A percentile compares a stretch with the other conserved stretches of the same genome.
Conservation (phyloP, 176 grass and related monocot genomes). For the Ananas comosus region DNA sequence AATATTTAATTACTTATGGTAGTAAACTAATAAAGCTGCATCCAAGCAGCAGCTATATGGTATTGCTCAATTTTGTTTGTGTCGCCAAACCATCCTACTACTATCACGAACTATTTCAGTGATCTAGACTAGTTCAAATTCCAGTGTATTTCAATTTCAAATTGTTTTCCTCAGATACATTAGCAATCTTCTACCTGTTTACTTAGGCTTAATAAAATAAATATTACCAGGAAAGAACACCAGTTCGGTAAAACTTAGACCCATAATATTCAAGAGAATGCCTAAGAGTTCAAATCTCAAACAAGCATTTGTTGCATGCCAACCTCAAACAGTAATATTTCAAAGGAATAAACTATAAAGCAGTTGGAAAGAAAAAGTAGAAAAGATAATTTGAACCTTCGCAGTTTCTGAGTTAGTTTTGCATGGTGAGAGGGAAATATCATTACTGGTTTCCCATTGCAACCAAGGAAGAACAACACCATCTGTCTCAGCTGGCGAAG, state of each 20-base stretch:
- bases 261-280: not conserved
- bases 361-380: not conserved
- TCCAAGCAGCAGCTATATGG: too few species aligned
- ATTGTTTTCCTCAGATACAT: not conserved
- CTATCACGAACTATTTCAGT: too few species aligned
- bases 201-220: too few species aligned
- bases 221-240: not conserved
- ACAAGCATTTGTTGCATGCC: not conserved
- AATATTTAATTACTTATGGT: too few species aligned
- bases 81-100: not conserved
- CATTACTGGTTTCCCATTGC: constrained; percentile 81
- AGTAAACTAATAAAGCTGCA: too few species aligned
- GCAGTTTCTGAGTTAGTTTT: constrained; percentile 38
- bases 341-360: not conserved
- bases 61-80: too few species aligned
- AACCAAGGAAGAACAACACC: constrained; percentile 93
- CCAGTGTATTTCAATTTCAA: not conserved
- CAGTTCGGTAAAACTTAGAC: not conserved
- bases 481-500: constrained; percentile 37
- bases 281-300: not conserved
- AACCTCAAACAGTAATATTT: not conserved
- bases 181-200: not conserved
- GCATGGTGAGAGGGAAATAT: constrained; percentile 44
- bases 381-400: not conserved
- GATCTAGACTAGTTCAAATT: too few species aligned